Evolutionary conservation across 129 eudicot genomes (phyloP).

Genomic region (Solidago caesia): DNA sequence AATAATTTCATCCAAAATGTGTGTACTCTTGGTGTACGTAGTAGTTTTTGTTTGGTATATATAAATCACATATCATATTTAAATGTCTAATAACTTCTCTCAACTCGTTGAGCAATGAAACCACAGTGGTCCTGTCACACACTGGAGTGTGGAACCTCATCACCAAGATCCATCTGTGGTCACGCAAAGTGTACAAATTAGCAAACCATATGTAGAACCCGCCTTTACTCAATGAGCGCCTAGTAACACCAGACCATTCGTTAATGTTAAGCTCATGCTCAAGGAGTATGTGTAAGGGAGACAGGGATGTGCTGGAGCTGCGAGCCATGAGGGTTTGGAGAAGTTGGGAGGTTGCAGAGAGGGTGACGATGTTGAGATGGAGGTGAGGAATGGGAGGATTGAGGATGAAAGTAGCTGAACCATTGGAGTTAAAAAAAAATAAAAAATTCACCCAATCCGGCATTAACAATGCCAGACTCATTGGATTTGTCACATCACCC

Average conservation of each 20-base stretch:
- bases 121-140: slow-evolving; percentile 55
- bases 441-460: no score
- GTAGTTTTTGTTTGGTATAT: no score
- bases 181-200: slow-evolving; percentile 41
- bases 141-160: slow-evolving; percentile 45
- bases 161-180: slow-evolving; percentile 31
- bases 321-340: slow-evolving; percentile 29
- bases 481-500: no score
- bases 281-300: slow-evolving; percentile 39
- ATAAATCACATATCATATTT: not conserved
- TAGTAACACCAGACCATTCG: slow-evolving; percentile 33
- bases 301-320: slow-evolving; percentile 21
- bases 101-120: slow-evolving; percentile 48
- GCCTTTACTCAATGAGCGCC: slow-evolving; percentile 18
- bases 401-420: slow-evolving; percentile 33
- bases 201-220: slow-evolving; percentile 34
- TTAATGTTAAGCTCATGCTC: slow-evolving; percentile 50
- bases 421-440: no score
- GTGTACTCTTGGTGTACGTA: no score
- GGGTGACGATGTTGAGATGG: slow-evolving; percentile 24
- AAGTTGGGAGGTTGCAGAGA: slow-evolving; percentile 32
- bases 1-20: no score
- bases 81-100: slow-evolving; percentile 16
- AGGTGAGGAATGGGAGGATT: slow-evolving; percentile 33
- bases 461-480: no score